Evolutionary conservation across 345 rosid species (phyloP).

Genomic region (Trapa bicornis): DNA sequence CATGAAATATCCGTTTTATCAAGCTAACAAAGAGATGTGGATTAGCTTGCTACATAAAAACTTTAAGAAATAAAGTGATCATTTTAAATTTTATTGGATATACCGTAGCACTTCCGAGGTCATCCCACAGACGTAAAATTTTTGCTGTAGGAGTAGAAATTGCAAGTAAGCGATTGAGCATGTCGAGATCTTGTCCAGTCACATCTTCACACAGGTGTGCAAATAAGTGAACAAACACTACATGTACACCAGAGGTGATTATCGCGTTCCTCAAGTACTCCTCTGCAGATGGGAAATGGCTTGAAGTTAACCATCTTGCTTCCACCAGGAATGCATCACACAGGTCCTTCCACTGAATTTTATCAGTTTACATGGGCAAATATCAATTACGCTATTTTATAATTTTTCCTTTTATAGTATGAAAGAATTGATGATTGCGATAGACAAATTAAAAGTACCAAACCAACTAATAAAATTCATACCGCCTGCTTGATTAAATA

Average conservation of each 20-base stretch:
- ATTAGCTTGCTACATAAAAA: too few species aligned
- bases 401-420: too few species aligned
- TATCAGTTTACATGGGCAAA: background rate
- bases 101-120: slow-evolving; percentile 16
- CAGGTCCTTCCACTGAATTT: slow-evolving; percentile 39
- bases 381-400: too few species aligned
- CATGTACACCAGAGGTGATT: slow-evolving; percentile 40
- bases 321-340: slow-evolving; percentile 46
- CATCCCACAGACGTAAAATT: slow-evolving; percentile 43
- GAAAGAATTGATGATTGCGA: too few species aligned
- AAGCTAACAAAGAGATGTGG: too few species aligned
- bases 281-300: slow-evolving; percentile 20
- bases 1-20: background rate
- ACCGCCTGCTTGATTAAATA: slow-evolving; percentile 9
- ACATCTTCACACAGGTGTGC: slow-evolving; percentile 29
- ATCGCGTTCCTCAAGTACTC: slow-evolving; percentile 54
- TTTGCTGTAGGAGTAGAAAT: slow-evolving; percentile 7
- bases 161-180: slow-evolving; percentile 13
- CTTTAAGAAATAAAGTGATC: too few species aligned
- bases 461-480: background rate
- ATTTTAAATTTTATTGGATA: too few species aligned
- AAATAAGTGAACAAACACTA: slow-evolving; percentile 36
- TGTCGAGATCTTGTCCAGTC: slow-evolving; percentile 15
- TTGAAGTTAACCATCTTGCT: slow-evolving; percentile 42
- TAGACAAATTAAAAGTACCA: too few species aligned